Evolutionary conservation across 441 rosid species (phyloP), one percentile per base, ranked within the genome.

Genomic region (Manihot esculenta): DNA sequence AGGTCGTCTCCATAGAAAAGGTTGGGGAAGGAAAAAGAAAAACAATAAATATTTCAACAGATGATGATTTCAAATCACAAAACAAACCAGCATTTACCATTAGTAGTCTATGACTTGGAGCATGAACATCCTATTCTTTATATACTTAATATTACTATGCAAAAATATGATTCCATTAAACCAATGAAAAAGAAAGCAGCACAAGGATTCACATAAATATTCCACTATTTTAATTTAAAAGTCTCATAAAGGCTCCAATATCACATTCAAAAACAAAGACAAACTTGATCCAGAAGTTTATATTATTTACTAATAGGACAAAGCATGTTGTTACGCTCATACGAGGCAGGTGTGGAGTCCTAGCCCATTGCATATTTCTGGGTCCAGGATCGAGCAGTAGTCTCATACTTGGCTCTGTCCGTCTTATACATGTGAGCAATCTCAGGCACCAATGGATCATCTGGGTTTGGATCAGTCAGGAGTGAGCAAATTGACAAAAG

Each of bases 381-480:
- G 76, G 98, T 89, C 97, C 98, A 92, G 70, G 92, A 85, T 23
- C 89, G 81, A 38, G 95, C 97, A 7, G 86, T 93, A 49, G 67
- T 72, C 86, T 91, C 97, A 21, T 93, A 93, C 84, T 88, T 93
- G 78, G 77, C 85, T 62, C 89, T 79, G 81, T 93, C 91, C 0
- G 86, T 84, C 86, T 89, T 91, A 86, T 89, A 89, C 81, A 82
- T 84, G 80, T 88, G 97, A 78, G 97, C 94, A 42, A 89, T 88
- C 80, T 91, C 96, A 21, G 96, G 97, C 72, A 93, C 94, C 70
- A 89, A 68, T 26, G 98, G 96, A 76, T 91, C 92, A 76, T 93
- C 97, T 7, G 96, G 97, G 77, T 93, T 87, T 21, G 96, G 91
- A 79, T 93, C 97, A 1, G 93, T 90, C 59, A 93, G 86, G 79